Percentiles rank a stretch among this genome's conserved stretches.
Conservation (phyloP, 2,329 filamentous ascomycete genomes). For the Sarocladiaceae sp. region DNA sequence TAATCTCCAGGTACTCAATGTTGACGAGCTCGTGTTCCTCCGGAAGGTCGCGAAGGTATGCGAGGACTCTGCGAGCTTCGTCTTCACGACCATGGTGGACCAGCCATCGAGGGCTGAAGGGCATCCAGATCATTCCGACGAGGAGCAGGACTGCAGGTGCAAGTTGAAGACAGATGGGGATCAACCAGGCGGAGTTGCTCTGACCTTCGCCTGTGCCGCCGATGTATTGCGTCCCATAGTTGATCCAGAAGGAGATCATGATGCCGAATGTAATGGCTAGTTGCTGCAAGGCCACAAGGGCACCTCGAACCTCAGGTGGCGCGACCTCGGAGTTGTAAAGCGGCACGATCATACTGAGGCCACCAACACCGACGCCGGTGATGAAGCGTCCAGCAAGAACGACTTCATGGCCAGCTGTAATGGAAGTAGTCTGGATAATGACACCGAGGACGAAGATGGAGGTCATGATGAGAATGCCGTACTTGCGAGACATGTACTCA, state of each 20-base stretch:
- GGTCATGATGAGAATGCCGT: constrained; percentile 63
- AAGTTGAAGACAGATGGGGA: constrained; percentile 65
- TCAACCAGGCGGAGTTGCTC: constrained; percentile 63
- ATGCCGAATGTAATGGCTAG: constrained; percentile 58
- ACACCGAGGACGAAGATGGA: constrained; percentile 69
- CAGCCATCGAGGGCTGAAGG: constrained; percentile 38
- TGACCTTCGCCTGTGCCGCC: constrained; percentile 48
- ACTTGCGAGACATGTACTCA: constrained; percentile 65
- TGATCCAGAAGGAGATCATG: constrained; percentile 62
- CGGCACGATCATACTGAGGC: constrained; percentile 63
- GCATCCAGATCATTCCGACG: constrained; percentile 69
- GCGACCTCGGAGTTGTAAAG: constrained; percentile 45
- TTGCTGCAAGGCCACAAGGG: constrained; percentile 43
- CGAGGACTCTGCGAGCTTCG: constrained; percentile 11
- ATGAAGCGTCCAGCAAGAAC: constrained; percentile 71
- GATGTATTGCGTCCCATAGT: constrained; percentile 56
- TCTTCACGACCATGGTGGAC: constrained; percentile 13
- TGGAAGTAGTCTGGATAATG: constrained; percentile 61
- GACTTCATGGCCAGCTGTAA: constrained; percentile 47
- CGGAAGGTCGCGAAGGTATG: constrained; percentile 13
- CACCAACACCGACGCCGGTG: constrained; percentile 38
- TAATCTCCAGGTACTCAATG: constrained; percentile 14
- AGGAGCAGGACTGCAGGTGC: constrained; percentile 60
- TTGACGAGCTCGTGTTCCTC: constrained; percentile 12
- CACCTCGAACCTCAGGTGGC: constrained; percentile 38